These are phyloP conservation scores for Parasitella parasitica DNA, from an alignment of 371 early-diverging fungal species.

Conservation along the genomic window DNA sequence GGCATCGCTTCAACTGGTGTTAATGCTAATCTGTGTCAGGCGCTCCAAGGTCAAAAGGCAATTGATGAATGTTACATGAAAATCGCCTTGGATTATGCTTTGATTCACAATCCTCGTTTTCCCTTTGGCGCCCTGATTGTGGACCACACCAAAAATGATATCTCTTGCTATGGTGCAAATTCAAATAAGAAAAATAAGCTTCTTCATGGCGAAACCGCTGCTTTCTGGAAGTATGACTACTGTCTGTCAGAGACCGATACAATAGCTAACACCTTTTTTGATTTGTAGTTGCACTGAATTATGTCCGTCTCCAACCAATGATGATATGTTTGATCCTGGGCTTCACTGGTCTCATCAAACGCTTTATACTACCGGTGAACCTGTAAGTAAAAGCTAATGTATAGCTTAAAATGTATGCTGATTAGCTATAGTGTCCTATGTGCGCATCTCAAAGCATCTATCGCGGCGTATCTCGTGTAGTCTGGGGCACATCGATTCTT, in stretches of 20 bases:
- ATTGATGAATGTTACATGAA: conserved; percentile 38
- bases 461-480: conserved; percentile 36
- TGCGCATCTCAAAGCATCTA: conserved; percentile 39
- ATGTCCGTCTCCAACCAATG: conserved; percentile 35
- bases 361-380: conserved; percentile 39
- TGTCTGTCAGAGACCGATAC: background rate
- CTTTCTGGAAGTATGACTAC: conserved; percentile 34
- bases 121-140: conserved; percentile 39
- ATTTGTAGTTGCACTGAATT: conserved; percentile 32
- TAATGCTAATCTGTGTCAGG: background rate
- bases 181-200: conserved; percentile 31
- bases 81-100: conserved; percentile 32
- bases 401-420: conserved; percentile 1
- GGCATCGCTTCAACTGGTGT: background rate
- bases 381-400: conserved; percentile 20
- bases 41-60: background rate
- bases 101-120: conserved; percentile 26
- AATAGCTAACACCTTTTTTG: background rate
- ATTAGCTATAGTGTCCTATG: conserved; percentile 33
- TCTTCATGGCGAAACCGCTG: conserved; percentile 40
- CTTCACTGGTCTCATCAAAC: conserved; percentile 37
- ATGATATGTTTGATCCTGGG: conserved; percentile 34
- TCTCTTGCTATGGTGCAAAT: conserved; percentile 40
- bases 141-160: conserved; percentile 33
- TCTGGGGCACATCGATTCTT: conserved; percentile 40